Base-by-base conservation (phyloP, 768 basidiomycete species). In the Symmetrospora coprosmae region DNA sequence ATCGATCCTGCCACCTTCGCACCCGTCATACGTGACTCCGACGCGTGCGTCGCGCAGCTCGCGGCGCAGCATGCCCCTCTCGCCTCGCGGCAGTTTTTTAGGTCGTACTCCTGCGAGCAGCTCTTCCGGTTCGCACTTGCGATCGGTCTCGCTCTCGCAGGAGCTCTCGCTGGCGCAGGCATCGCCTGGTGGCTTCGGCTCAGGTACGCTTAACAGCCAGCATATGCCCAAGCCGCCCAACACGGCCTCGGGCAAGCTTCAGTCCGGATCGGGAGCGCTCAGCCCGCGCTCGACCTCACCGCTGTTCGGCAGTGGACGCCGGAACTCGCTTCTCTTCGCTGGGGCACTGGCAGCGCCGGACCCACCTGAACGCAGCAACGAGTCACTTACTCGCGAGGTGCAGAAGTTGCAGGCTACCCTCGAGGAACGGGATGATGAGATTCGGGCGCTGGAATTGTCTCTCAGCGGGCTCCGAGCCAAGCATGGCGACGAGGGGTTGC, bases 81-180 rank as follows among this genome's bases (percentile, higher is more conserved):
- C 67, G 19, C 46, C 48, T 13, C 63, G 66, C 9, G 41, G 60
- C 39, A 66, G 66, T 70, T 70, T 70, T 70, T 64, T 68, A 47
- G 67, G 64, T 5, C 17, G 34, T 30, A 51, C 67, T 58, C 55
- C 55, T 34, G 65, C 64, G 59, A 53, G 51, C 50, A 63, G 60
- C 58, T 55, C 53, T 11, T 49, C 61, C 33, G 46, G 39, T 16
- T 88, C 87, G 81, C 81, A 83, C 66, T 87, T 86, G 76, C 86
- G 86, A 75, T 90, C 89, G 73, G 81, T 83, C 77, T 92, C 90
- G 78, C 82, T 92, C 68, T 91, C 90, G 77, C 90, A 96, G 89
- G 89, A 76, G 71, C 70, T 74, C 60, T 75, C 74, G 19, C 74
- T 67, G 68, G 72, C 72, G 71, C 72, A 68, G 55, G 70, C 68